Base-by-base conservation (phyloP, 257 asterid species). In the Verbascum thapsus region DNA sequence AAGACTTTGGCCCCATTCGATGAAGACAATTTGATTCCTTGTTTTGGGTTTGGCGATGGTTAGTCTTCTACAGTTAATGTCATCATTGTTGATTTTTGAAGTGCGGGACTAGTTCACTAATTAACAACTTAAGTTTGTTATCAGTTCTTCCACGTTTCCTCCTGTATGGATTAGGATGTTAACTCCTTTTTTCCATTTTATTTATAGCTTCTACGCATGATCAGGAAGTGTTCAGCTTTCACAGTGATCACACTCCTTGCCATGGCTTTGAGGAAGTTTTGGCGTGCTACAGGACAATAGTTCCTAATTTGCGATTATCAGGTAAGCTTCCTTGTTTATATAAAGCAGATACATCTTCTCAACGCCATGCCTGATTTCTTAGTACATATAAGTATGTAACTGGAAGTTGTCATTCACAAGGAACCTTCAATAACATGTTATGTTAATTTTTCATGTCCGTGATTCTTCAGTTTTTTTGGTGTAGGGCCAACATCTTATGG, bases 11-110 rank as follows among this genome's bases (percentile, higher is more conserved):
- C 96, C 49, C 88, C 95, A 8, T 86, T 88, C 51, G 96, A 86
- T 72, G 96, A 86, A 77, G 96, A 86, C 78, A 78, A 88, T 68
- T 52, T 86, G 64, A 88, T 88, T 71, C 96, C 95, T 54, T 88
- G 96, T 84, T 88, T 86, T 39, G 96, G 96, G 19, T 88, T 88
- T 74, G 96, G 96, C 22, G 95, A 88, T 80, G 96, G 96, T 88
- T 62, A 54, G 89, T 74, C 66, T 49, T 44, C 60, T 10, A 38
- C 42, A 5, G 4, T 12, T 3, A 19, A 10, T 15, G 40, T 18
- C 58, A 16, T 60, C 59, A 16, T 38, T 52, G 20, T 63, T 56
- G 40, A 44, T 64, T 65, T 53, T 42, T 55, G 4, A 30, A 23
- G 7, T n/a, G n/a, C 4, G 20, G 49, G 38, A 42, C 32, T 63